A percentile compares a stretch with the other conserved stretches of the same genome.
Evolutionary conservation across 352 stramenopile species (phyloP).

Genomic region (Globisporangium nodosum): DNA sequence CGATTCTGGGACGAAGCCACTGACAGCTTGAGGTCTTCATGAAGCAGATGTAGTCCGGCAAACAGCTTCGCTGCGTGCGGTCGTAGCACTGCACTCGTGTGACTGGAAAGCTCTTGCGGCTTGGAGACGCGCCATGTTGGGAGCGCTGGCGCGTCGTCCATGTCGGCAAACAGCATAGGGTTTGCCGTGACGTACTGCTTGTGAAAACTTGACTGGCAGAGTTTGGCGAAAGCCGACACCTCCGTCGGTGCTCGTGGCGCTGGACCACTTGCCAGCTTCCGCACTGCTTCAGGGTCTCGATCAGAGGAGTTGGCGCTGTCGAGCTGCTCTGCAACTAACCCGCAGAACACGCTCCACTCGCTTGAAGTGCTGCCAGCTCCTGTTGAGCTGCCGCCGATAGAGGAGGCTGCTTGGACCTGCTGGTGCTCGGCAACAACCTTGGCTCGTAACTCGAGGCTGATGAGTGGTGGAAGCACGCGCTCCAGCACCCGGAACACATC

Average conservation of each 20-base stretch:
- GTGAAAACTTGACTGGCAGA: slow-evolving; percentile 41
- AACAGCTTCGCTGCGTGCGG: slow-evolving; percentile 21
- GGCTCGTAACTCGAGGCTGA: slow-evolving; percentile 8
- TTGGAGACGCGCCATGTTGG: not conserved
- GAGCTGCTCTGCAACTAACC: not conserved
- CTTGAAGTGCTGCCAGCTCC: not conserved
- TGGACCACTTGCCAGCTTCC: not conserved
- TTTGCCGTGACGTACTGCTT: slow-evolving; percentile 38
- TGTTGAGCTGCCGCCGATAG: not conserved
- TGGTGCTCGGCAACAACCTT: slow-evolving; percentile 7
- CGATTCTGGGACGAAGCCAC: slow-evolving; percentile 19
- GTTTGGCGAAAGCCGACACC: slow-evolving; percentile 31
- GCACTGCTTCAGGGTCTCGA: not conserved
- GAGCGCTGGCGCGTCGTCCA: slow-evolving; percentile 19
- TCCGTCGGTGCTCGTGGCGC: slow-evolving; percentile 3
- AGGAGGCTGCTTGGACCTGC: not conserved
- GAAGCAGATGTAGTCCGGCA: slow-evolving; percentile 51
- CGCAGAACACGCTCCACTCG: slow-evolving; percentile 14
- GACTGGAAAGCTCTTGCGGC: not conserved
- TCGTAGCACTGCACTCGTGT: not conserved
- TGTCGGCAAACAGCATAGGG: slow-evolving; percentile 29
- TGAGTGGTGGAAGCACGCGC: slow-evolving; percentile 16
- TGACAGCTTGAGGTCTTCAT: slow-evolving; percentile 69
- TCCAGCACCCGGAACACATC: slow-evolving; percentile 29
- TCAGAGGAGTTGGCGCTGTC: not conserved